Conservation (phyloP, 257 asterid genomes). For the Plantago major region DNA sequence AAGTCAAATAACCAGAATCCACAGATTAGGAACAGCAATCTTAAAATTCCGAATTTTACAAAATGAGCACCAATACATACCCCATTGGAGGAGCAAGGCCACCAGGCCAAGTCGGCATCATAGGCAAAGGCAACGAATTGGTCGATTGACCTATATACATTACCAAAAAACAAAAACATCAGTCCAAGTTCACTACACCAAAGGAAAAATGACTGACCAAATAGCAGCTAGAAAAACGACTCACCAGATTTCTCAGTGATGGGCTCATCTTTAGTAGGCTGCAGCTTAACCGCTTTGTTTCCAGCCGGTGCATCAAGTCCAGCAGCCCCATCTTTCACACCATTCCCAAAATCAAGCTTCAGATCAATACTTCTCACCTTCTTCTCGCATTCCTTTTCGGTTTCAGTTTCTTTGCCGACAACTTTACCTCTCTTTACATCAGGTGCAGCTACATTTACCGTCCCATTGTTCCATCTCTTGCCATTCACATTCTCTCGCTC, state of each 20-base stretch:
- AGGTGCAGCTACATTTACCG: conserved; percentile 19
- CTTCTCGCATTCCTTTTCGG: conserved; percentile 31
- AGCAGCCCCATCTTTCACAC: conserved; percentile 43
- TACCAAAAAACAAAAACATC: background rate
- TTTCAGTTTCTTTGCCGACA: conserved; percentile 31
- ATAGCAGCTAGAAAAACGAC: conserved; percentile 5
- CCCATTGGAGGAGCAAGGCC: conserved; percentile 85
- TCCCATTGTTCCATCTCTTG: conserved; percentile 28
- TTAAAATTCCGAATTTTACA: conserved; percentile 7
- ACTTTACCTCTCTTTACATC: conserved; percentile 40
- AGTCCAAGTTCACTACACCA: background rate
- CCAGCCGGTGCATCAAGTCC: conserved; percentile 14
- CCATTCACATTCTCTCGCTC: conserved; percentile 36
- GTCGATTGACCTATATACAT: conserved; percentile 47
- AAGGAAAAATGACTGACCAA: background rate
- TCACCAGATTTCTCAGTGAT: conserved; percentile 56
- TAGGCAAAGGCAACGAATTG: conserved; percentile 53
- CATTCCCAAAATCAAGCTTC: conserved; percentile 62
- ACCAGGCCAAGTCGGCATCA: conserved; percentile 86
- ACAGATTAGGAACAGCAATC: conserved; percentile 19
- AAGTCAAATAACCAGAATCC: conserved; percentile 25
- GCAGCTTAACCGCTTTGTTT: conserved; percentile 31
- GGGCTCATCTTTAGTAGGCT: conserved; percentile 41
- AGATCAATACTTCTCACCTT: conserved; percentile 49
- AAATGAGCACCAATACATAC: conserved; percentile 37